Evolutionary conservation across 345 rosid genomes (phyloP).

Genomic region (Eucalyptus pauciflora): DNA sequence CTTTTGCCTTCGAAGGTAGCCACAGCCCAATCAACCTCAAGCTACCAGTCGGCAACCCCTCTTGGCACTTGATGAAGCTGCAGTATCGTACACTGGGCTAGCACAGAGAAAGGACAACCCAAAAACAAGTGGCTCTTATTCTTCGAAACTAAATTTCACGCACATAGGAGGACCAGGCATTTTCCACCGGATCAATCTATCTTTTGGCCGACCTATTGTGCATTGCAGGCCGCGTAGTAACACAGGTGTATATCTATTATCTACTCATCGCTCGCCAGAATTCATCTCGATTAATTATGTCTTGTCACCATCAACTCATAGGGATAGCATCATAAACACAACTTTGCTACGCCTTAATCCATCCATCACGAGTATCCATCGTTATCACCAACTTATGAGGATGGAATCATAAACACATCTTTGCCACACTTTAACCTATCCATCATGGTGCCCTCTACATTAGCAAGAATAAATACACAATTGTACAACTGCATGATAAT

Average conservation of each 20-base stretch:
- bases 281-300: neutral
- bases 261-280: neutral
- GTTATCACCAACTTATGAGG: neutral
- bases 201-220: neutral
- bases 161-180: neutral
- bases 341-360: neutral
- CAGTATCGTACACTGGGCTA: neutral
- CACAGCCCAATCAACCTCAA: neutral
- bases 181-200: neutral
- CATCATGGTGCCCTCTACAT: neutral
- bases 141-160: neutral
- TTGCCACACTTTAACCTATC: neutral
- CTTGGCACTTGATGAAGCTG: neutral
- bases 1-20: neutral
- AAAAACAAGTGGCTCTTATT: neutral
- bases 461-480: neutral
- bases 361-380: neutral
- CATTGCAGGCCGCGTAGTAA: neutral
- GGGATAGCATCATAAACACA: neutral
- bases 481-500: too few relatives aligned
- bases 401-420: neutral
- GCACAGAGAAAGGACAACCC: neutral
- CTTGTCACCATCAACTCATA: neutral
- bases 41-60: neutral
- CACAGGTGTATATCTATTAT: neutral